Conservation (phyloP, 371 early-diverging fungal genomes). For the Mucor plumbeus region DNA sequence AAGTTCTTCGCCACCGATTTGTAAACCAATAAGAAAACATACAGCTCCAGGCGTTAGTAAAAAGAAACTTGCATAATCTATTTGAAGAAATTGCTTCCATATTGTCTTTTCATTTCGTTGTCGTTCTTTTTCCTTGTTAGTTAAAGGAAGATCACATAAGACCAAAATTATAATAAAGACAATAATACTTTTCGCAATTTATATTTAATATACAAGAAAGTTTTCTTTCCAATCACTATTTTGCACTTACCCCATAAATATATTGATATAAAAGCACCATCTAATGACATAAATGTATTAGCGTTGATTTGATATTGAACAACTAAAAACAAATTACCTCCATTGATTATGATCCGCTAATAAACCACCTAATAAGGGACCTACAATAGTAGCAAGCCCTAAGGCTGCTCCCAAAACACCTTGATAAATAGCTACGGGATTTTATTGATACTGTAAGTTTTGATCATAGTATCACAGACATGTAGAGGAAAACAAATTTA, state of each 20-base stretch:
- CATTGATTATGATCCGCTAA: neutral
- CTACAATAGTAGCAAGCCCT: neutral
- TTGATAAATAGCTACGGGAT: neutral
- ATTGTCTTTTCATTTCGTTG: conserved; percentile 15
- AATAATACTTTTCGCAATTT: neutral
- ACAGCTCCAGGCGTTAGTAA: conserved; percentile 53
- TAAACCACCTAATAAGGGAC: neutral
- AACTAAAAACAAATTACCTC: neutral
- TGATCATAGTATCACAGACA: neutral
- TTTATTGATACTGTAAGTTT: neutral
- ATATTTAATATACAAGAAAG: neutral
- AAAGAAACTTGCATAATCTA: conserved; percentile 21
- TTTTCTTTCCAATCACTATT: neutral
- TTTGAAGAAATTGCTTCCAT: conserved; percentile 9
- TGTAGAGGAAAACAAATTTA: neutral
- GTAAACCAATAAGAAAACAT: conserved; percentile 58
- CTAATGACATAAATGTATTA: neutral
- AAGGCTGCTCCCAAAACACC: neutral
- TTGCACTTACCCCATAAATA: neutral
- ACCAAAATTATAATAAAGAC: neutral
- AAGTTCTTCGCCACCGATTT: conserved; percentile 60
- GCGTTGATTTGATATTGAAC: neutral
- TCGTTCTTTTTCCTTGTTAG: conserved; percentile 10
- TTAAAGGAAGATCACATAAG: conserved; percentile 1
- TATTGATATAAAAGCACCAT: neutral